Conservation (phyloP, 192 early-diverging fungal genomes). For the Coemansia sp. region DNA sequence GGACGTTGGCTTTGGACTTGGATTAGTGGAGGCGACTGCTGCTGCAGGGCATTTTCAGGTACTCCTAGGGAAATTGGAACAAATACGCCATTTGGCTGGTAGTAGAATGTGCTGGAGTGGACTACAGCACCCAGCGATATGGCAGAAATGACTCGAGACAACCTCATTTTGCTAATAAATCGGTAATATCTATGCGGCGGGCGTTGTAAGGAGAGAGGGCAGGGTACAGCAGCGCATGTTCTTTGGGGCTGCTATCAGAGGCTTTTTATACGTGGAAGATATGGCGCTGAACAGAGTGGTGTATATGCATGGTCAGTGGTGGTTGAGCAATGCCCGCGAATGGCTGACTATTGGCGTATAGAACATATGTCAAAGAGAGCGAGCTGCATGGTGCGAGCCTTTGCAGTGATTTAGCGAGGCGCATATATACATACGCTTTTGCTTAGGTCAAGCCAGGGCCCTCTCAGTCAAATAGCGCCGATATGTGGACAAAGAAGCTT, state of each 20-base stretch:
- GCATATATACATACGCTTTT: background rate
- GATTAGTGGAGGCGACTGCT: background rate
- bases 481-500: background rate
- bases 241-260: background rate
- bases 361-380: background rate
- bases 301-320: conserved; percentile 1
- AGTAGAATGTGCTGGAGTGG: conserved; percentile 11
- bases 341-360: background rate
- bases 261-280: background rate
- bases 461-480: background rate
- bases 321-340: background rate
- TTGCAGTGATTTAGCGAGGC: background rate
- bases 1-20: background rate
- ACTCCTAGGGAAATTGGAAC: conserved; percentile 18
- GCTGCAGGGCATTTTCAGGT: conserved; percentile 1
- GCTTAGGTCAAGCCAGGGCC: background rate
- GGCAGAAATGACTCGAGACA: background rate
- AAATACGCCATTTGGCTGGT: conserved; percentile 35
- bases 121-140: conserved; percentile 1
- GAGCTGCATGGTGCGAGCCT: background rate
- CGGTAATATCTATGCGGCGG: background rate
- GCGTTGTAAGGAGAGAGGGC: background rate
- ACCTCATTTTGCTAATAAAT: conserved; percentile 12
- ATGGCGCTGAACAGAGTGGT: background rate
- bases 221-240: background rate